Evolutionary conservation across 768 basidiomycete genomes (phyloP), one percentile per base, ranked within the genome.

Genomic region (Lyophyllum shimeji): DNA sequence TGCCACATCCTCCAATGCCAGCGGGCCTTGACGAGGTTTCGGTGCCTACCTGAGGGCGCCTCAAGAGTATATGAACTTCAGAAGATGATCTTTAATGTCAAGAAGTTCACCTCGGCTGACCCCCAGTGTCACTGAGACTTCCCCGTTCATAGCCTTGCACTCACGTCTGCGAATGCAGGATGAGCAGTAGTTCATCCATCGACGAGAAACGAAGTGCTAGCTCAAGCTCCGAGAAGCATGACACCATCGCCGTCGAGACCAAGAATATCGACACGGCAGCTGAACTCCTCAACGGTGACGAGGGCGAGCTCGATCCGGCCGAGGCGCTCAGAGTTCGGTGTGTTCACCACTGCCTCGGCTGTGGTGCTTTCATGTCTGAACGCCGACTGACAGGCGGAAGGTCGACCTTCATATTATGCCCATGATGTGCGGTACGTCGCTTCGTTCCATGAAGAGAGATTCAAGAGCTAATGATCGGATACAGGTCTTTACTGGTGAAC

Each of bases 351-450:
- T 42, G 39, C 39, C 23, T 24, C 24, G 3, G 20, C 2, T 2
- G 13, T 48, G 18, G 15, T 21, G 21, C 17, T 40, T 12, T 21
- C 29, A 1, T 29, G 12, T 8, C 20, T 20, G n/a, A 40, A 18
- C 43, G 15, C 20, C 17, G 18, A 39, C 3, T 43, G 39, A 7
- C 42, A 78, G 81, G 57, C 75, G 69, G 63, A 88, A 90, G 68
- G 87, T 89, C 42, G 87, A 89, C 68, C 68, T 69, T 57, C 81
- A 87, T 66, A 82, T 89, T 23, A 66, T 89, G 31, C 87, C 86
- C 21, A 68, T 89, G 63, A 89, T 88, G 86, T 87, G 84, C 59
- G 75, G 86, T 87, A 67, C 18, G n/a, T 40, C 15, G n/a, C 17
- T 40, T 18, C 11, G 39, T 40, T 18, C n/a, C n/a, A 18, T 3